Base-by-base conservation (phyloP, 257 asterid species). In the Salvia hispanica region DNA sequence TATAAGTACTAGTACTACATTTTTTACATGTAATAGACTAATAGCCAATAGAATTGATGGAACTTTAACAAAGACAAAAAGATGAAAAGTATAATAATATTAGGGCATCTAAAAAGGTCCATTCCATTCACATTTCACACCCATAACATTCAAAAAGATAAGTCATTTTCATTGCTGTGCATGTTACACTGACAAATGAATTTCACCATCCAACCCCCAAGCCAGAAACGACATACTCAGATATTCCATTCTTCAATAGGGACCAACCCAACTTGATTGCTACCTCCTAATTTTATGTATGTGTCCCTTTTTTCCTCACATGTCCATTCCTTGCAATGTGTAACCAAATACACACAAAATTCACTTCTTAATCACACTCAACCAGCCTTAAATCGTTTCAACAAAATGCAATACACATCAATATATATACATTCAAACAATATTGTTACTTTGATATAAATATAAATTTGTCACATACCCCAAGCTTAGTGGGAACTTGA, bases 161-260 rank as follows among this genome's bases (percentile, higher is more conserved):
- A 10, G 78, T 72, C 81, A 55, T 52, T 62, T 60, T 68, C 75
- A 63, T 50, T 76, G 62, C 53, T 60, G 56, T 73, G 36, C 70
- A 62, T 44, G 67, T 28, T 60, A 43, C 52, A 47, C 68, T 37
- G 42, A n/a, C 69, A 48, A 43, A 43, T 51, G 66, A 76, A 72
- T 72, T 64, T 65, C 56, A 59, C 34, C 58, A 31, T 5, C 34
- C 64, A 39, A 25, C 37, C 42, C 60, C 60, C 65, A 2, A 60
- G 31, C 31, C 31, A 25, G 31, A 25, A 47, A 25, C 57, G 18
- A 56, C 67, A 39, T 55, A 66, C 25, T 16, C 16, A 54, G 52
- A 67, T 62, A 62, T 52, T 55, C 65, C 67, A 70, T 58, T 56
- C 53, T 31, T 37, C 18, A 15, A 44, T 31, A 25, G 34, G 53